phyloP scores from a whole-genome alignment of 441 rosid genomes.

The Populus hybrid region DNA sequence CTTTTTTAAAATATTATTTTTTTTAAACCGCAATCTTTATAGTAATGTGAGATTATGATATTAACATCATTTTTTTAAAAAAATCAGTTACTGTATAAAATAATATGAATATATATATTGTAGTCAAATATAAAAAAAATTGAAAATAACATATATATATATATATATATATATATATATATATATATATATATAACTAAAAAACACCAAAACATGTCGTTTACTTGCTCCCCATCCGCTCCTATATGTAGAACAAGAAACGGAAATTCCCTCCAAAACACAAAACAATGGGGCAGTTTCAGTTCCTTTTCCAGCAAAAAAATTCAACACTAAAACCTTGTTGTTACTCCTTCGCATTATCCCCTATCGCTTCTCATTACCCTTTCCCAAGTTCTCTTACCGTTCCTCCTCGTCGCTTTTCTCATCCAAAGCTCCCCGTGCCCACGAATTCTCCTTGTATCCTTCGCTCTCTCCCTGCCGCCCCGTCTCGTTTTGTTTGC shows the following conservation, averaged over 20 bases:
- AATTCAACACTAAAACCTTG: constrained; percentile 11
- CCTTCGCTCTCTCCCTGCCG: constrained; percentile 5
- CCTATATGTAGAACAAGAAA: not conserved
- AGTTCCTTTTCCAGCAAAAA: constrained; percentile 22
- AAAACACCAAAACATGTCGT: not conserved
- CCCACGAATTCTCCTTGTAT: not conserved
- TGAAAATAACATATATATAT: too few species aligned
- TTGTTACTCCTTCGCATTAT: not conserved
- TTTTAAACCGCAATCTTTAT: too few species aligned
- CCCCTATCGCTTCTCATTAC: constrained; percentile 22
- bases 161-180: too few species aligned
- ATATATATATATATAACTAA: too few species aligned
- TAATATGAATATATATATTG: too few species aligned
- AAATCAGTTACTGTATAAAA: too few species aligned
- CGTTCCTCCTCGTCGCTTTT: not conserved
- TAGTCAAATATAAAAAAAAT: too few species aligned
- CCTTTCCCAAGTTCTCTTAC: constrained; percentile 9
- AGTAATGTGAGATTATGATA: too few species aligned
- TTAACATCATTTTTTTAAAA: too few species aligned
- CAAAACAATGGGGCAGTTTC: constrained; percentile 32
- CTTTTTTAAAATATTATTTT: too few species aligned
- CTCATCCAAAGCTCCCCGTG: constrained; percentile 11
- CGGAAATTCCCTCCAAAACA: constrained; percentile 14
- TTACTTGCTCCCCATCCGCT: not conserved
- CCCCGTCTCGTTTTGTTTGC: constrained; percentile 23